These are phyloP conservation scores for Millerozyma miso DNA, from an alignment of 805 yeast genomes.

Conservation along the genomic window DNA sequence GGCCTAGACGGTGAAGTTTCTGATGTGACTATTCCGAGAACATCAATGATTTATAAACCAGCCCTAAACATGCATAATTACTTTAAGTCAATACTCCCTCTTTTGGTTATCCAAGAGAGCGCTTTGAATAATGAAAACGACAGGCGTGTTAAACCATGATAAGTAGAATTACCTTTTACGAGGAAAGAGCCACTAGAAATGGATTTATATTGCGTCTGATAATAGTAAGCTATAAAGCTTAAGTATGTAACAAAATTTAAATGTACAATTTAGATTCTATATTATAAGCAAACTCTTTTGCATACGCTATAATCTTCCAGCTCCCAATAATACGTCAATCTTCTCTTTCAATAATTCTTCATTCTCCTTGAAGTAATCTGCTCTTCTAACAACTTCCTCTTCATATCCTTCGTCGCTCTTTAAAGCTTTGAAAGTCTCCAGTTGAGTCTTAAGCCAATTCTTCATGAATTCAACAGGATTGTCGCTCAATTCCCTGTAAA, in stretches of 20 bases:
- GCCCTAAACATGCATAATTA: slow-evolving; percentile 24
- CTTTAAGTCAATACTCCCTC: slow-evolving; percentile 22
- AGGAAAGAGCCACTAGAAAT: background rate
- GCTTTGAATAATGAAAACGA: slow-evolving; percentile 6
- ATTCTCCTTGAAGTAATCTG: slow-evolving; percentile 75
- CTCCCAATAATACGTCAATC: slow-evolving; percentile 66
- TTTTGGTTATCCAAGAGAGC: slow-evolving; percentile 23
- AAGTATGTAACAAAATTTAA: background rate
- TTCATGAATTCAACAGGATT: slow-evolving; percentile 76
- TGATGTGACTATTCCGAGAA: background rate
- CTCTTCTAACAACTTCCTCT: slow-evolving; percentile 83
- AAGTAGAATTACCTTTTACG: background rate
- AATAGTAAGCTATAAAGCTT: no score
- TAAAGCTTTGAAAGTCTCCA: slow-evolving; percentile 78
- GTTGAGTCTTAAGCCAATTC: slow-evolving; percentile 73
- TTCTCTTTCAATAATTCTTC: slow-evolving; percentile 65
- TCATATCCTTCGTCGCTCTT: slow-evolving; percentile 86
- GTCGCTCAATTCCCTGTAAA: slow-evolving; percentile 67
- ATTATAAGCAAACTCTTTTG: no score
- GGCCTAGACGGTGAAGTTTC: slow-evolving; percentile 9
- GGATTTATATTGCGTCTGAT: background rate
- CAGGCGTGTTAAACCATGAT: no score
- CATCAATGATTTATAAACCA: slow-evolving; percentile 24
- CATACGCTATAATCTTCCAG: slow-evolving; percentile 40
- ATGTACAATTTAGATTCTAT: background rate